These are phyloP conservation scores for Pholiota conissans DNA, from an alignment of 768 basidiomycete genomes.

Conservation along the genomic window DNA sequence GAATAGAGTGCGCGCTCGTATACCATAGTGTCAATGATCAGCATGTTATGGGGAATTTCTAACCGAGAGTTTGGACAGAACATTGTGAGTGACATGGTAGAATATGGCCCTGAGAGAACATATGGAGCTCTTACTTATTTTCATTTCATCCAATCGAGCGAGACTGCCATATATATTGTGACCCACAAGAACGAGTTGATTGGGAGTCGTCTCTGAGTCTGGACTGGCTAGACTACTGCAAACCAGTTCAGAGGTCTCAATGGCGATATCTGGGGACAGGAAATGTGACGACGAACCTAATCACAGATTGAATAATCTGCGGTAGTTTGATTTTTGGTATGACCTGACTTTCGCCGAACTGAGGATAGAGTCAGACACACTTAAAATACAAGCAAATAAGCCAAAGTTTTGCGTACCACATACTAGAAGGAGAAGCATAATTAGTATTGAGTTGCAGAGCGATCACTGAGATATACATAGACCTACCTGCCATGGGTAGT, in stretches of 20 bases:
- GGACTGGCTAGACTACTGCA: conserved; percentile 72
- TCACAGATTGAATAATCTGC: conserved; percentile 68
- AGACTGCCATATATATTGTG: conserved; percentile 59
- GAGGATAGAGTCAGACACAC: conserved; percentile 15
- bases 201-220: conserved; percentile 70
- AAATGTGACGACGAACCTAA: conserved; percentile 50
- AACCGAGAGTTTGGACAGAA: conserved; percentile 2
- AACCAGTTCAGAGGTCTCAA: conserved; percentile 12
- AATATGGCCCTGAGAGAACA: conserved; percentile 8
- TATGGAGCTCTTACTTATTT: conserved; percentile 59
- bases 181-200: conserved; percentile 70
- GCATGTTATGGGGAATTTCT: conserved; percentile 77
- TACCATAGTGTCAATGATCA: conserved; percentile 62
- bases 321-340: conserved; percentile 67
- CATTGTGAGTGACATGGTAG: background rate
- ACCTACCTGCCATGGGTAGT: conserved; percentile 74
- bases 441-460: background rate
- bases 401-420: conserved; percentile 46
- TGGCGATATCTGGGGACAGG: background rate
- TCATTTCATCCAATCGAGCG: conserved; percentile 71
- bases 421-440: conserved; percentile 42
- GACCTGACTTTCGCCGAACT: conserved; percentile 82
- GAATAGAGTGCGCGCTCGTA: conserved; percentile 66
- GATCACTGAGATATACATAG: conserved; percentile 4
- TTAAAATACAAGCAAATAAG: background rate